A percentile compares a stretch with the other conserved stretches of the same genome.
These are phyloP conservation scores for Scleroderma citrinum DNA, from an alignment of 768 basidiomycete species.

Conservation along the genomic window DNA sequence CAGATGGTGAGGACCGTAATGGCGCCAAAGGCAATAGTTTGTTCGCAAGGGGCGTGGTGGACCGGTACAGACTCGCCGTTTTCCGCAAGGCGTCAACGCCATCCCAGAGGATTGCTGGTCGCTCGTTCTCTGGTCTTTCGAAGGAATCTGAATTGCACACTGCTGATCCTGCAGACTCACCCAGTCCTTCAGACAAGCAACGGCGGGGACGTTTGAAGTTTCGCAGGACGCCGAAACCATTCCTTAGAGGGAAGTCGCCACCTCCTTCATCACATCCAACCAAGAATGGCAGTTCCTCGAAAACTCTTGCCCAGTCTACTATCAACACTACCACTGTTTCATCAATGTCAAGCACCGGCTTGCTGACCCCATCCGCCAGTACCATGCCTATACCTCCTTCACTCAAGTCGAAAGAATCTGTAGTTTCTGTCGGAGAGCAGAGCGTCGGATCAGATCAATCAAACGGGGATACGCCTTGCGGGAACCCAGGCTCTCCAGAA, in stretches of 20 bases:
- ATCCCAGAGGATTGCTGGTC: conserved; percentile 37
- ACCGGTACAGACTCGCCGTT: conserved; percentile 78
- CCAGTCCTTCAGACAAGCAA: conserved; percentile 45
- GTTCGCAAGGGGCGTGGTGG: conserved; percentile 88
- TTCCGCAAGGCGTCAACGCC: conserved; percentile 81
- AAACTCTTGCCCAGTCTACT: conserved; percentile 40
- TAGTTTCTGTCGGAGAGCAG: conserved; percentile 62
- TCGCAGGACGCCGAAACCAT: conserved; percentile 65
- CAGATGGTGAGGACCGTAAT: conserved; percentile 78
- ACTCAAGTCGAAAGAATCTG: conserved; percentile 76
- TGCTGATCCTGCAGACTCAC: conserved; percentile 37
- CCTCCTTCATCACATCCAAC: conserved; percentile 33
- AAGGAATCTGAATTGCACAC: conserved; percentile 42
- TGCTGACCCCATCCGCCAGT: conserved; percentile 56
- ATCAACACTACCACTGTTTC: conserved; percentile 29
- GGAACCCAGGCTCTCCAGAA: conserved; percentile 23
- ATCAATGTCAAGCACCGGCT: conserved; percentile 40
- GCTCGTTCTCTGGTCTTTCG: conserved; percentile 56
- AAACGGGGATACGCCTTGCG: conserved; percentile 40
- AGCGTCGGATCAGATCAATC: conserved; percentile 72
- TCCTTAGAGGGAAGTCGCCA: conserved; percentile 69
- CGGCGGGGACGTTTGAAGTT: conserved; percentile 71
- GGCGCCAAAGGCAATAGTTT: conserved; percentile 75
- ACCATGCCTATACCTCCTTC: conserved; percentile 52
- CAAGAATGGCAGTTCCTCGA: conserved; percentile 24